phyloP scores from a whole-genome alignment of 2,329 filamentous ascomycete species.

The Sclerotinia trifoliorum region DNA sequence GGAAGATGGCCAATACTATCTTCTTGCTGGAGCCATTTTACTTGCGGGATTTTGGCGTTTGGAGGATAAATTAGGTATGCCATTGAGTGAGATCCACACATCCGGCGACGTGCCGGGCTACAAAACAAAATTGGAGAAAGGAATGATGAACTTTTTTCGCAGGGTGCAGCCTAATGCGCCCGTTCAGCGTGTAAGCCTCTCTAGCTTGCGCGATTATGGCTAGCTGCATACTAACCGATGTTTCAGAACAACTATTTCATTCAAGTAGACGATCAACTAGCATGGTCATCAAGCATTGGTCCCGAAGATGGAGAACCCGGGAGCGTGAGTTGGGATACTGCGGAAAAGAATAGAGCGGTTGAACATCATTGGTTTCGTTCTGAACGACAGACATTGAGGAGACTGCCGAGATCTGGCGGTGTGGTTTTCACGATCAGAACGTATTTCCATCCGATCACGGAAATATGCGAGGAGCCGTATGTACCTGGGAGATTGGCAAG shows the following conservation, averaged over 20 bases:
- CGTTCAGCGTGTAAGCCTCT: conserved; percentile 44
- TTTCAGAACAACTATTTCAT: conserved; percentile 82
- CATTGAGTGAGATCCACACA: conserved; percentile 75
- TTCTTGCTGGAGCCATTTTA: conserved; percentile 73
- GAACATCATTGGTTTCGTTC: conserved; percentile 73
- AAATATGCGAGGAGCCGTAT: conserved; percentile 62
- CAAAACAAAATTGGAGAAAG: conserved; percentile 68
- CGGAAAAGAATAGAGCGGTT: conserved; percentile 70
- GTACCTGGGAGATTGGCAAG: conserved; percentile 77
- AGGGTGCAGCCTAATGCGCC: conserved; percentile 66
- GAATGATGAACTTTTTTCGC: conserved; percentile 80
- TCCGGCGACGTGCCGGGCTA: conserved; percentile 73
- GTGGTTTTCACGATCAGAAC: conserved; percentile 64
- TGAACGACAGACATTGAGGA: conserved; percentile 61
- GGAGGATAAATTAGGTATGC: conserved; percentile 78
- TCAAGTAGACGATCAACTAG: conserved; percentile 74
- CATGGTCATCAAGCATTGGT: conserved; percentile 77
- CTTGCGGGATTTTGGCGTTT: conserved; percentile 83
- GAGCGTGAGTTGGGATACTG: conserved; percentile 68
- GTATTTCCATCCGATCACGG: conserved; percentile 56
- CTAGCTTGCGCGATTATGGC: conserved; percentile 11
- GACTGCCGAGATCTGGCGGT: conserved; percentile 53
- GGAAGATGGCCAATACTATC: conserved; percentile 74
- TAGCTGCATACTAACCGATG: conserved; percentile 26
- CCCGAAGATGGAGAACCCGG: conserved; percentile 59